phyloP scores from a whole-genome alignment of 108 stramenopile genomes.

The Skeletonema costatum region DNA sequence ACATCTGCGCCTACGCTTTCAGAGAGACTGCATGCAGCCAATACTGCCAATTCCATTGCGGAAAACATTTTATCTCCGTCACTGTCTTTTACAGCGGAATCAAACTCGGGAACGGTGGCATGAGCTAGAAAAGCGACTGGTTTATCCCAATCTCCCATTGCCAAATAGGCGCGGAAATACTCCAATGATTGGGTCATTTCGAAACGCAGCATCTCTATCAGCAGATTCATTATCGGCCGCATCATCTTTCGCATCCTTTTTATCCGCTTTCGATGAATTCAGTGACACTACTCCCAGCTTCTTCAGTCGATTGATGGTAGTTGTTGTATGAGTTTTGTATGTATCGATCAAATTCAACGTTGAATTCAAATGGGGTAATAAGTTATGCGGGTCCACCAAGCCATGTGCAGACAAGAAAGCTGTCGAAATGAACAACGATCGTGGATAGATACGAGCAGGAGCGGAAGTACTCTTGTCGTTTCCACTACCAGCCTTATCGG shows the following conservation, averaged over 20 bases:
- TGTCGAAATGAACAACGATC: constrained; percentile 41
- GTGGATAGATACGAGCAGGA: constrained; percentile 17
- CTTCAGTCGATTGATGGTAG: constrained; percentile 28
- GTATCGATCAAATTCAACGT: constrained; percentile 22
- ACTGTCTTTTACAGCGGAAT: neutral
- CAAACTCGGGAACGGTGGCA: constrained; percentile 19
- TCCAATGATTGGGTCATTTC: constrained; percentile 37
- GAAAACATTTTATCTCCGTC: constrained; percentile 12
- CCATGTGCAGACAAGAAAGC: constrained; percentile 53
- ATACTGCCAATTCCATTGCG: constrained; percentile 22
- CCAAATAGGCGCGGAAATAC: constrained; percentile 37
- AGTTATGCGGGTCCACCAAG: constrained; percentile 52
- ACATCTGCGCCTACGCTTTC: constrained; percentile 34
- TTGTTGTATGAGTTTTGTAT: constrained; percentile 31
- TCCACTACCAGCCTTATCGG: neutral
- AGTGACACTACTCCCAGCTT: constrained; percentile 49
- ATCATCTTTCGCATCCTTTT: constrained; percentile 1
- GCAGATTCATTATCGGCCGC: neutral
- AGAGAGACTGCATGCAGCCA: constrained; percentile 39
- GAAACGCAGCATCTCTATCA: neutral
- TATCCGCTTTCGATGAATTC: constrained; percentile 22
- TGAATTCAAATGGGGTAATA: constrained; percentile 30
- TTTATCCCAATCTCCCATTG: constrained; percentile 25
- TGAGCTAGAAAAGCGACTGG: constrained; percentile 36
- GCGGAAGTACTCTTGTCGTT: neutral